These are phyloP conservation scores for Pythium sukuiense DNA, from an alignment of 352 stramenopile genomes.

Conservation along the genomic window DNA sequence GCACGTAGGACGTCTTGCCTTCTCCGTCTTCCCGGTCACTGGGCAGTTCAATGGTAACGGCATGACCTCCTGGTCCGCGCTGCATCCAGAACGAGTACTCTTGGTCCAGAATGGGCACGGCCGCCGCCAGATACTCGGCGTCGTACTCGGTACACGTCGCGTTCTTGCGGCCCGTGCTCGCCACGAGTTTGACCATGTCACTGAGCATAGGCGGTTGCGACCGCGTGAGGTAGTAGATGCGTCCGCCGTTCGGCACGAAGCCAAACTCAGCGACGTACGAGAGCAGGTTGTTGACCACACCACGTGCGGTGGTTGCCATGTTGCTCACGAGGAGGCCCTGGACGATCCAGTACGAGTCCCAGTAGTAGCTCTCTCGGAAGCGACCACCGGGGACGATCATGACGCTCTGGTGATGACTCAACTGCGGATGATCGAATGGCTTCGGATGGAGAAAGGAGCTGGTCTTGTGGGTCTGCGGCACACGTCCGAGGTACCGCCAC, in stretches of 20 bases:
- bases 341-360: conserved; percentile 94
- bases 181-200: conserved; percentile 78
- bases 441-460: conserved; percentile 61
- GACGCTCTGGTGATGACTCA: conserved; percentile 48
- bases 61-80: conserved; percentile 54
- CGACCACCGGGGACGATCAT: conserved; percentile 87
- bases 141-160: conserved; percentile 47
- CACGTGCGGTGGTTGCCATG: conserved; percentile 75
- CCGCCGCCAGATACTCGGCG: conserved; percentile 42
- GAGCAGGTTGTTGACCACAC: conserved; percentile 86
- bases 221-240: conserved; percentile 90
- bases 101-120: conserved; percentile 64
- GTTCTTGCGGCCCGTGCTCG: conserved; percentile 29
- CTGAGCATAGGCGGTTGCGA: conserved; percentile 91
- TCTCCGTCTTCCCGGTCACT: conserved; percentile 1
- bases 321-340: conserved; percentile 80
- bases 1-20: conserved; percentile 34
- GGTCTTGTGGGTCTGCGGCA: conserved; percentile 49
- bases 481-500: conserved; percentile 70
- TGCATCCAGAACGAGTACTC: conserved; percentile 90
- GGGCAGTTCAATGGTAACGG: conserved; percentile 44
- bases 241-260: conserved; percentile 89
- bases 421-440: conserved; percentile 33
- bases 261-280: conserved; percentile 85
- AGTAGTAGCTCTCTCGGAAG: conserved; percentile 94